A percentile compares a stretch with the other conserved stretches of the same genome.
These are phyloP conservation scores for Rhododendron henanense DNA, from an alignment of 148 eudicot species.

Conservation along the genomic window DNA sequence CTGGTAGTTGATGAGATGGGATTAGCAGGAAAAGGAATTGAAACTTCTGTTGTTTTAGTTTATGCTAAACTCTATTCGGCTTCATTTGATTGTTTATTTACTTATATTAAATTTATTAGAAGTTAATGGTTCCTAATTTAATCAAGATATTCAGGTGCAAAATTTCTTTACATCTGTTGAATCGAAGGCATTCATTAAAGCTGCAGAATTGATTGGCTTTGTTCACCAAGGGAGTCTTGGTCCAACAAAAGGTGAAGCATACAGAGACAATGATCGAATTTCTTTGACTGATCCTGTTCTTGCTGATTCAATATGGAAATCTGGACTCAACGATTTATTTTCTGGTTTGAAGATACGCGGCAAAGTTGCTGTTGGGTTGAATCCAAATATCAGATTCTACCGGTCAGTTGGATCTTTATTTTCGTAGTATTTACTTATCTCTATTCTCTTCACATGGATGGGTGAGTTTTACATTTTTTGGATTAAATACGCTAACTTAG, in stretches of 20 bases:
- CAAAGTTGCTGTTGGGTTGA: slow-evolving; percentile 81
- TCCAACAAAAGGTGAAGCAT: slow-evolving; percentile 85
- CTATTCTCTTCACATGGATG: neutral
- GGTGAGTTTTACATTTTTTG: neutral
- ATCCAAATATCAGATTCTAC: slow-evolving; percentile 88
- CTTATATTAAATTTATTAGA: neutral
- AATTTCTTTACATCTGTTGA: slow-evolving; percentile 65
- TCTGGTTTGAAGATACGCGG: slow-evolving; percentile 67
- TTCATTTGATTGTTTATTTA: neutral
- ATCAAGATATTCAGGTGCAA: slow-evolving; percentile 57
- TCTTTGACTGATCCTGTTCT: slow-evolving; percentile 70
- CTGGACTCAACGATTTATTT: slow-evolving; percentile 63
- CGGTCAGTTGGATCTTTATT: slow-evolving; percentile 42
- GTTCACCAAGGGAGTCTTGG: slow-evolving; percentile 97
- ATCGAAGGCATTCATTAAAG: slow-evolving; percentile 66
- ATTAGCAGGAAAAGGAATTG: neutral
- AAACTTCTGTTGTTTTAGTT: neutral
- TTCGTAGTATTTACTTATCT: neutral
- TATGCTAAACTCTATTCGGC: neutral
- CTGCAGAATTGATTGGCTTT: slow-evolving; percentile 82
- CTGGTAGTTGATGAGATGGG: neutral
- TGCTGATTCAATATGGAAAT: slow-evolving; percentile 67
- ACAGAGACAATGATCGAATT: slow-evolving; percentile 88
- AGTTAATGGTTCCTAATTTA: slow-evolving; percentile 10
- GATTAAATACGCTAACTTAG: neutral